A percentile compares a stretch with the other conserved stretches of the same genome.
Evolutionary conservation across 2,329 filamentous ascomycete genomes (phyloP).

Genomic region (Podosphaera aphanis): DNA sequence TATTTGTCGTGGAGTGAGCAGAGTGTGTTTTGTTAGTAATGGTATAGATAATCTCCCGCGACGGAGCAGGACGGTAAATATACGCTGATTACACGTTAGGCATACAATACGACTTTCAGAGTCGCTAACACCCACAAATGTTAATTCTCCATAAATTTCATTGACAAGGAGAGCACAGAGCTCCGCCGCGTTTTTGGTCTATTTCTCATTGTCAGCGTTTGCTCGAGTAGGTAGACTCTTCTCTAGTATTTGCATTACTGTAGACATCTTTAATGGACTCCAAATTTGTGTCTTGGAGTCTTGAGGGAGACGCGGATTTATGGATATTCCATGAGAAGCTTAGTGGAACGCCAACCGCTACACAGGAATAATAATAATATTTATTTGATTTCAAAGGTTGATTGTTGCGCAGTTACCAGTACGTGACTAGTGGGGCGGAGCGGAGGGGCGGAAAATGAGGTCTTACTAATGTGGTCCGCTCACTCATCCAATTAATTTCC

Average conservation of each 20-base stretch:
- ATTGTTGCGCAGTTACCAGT: not conserved
- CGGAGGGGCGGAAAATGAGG: not conserved
- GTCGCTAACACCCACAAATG: conserved; percentile 43
- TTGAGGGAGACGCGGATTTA: not conserved
- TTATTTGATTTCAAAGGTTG: no score
- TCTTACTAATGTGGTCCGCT: not conserved
- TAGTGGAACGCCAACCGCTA: no score
- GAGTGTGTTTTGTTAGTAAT: conserved; percentile 47
- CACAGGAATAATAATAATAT: no score
- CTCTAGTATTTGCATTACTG: conserved; percentile 21
- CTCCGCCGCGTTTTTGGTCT: conserved; percentile 58
- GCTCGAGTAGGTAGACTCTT: not conserved
- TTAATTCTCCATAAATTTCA: conserved; percentile 76
- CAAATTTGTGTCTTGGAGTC: conserved; percentile 43
- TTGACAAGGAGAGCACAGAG: conserved; percentile 76
- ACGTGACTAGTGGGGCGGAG: not conserved
- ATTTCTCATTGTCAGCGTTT: conserved; percentile 6
- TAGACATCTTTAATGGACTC: conserved; percentile 32
- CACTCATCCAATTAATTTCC: not conserved
- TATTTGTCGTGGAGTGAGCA: conserved; percentile 49
- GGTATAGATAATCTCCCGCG: conserved; percentile 53
- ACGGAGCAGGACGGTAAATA: conserved; percentile 56
- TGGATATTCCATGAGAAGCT: not conserved
- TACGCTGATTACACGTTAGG: conserved; percentile 33
- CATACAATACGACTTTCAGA: not conserved